phyloP scores from a whole-genome alignment of 2,329 filamentous ascomycete species.

The Beauveria australis region DNA sequence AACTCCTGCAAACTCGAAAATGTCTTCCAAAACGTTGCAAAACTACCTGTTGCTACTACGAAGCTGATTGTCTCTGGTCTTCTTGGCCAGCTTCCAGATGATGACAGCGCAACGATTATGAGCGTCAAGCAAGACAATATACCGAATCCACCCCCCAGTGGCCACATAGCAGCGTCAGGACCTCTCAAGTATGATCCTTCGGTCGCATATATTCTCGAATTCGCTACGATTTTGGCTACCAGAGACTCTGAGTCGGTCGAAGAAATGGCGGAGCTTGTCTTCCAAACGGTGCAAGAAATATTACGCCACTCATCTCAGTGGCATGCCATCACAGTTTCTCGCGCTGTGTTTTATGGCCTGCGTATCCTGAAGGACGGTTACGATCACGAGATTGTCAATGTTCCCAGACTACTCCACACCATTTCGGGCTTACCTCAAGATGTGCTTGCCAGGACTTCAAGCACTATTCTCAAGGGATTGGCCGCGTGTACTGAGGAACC shows the following conservation, averaged over 20 bases:
- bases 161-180: constrained; percentile 20
- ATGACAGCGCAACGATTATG: constrained; percentile 68
- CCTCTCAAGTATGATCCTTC: constrained; percentile 72
- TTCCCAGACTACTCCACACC: constrained; percentile 82
- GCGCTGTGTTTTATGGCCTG: constrained; percentile 80
- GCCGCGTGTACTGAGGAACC: constrained; percentile 71
- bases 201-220: constrained; percentile 82
- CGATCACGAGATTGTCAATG: constrained; percentile 83
- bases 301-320: constrained; percentile 71
- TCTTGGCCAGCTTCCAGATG: constrained; percentile 78
- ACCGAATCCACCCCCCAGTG: constrained; percentile 51
- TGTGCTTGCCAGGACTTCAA: constrained; percentile 65
- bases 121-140: constrained; percentile 81
- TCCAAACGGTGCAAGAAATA: constrained; percentile 70
- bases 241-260: constrained; percentile 66
- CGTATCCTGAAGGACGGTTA: constrained; percentile 76
- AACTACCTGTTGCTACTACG: constrained; percentile 26
- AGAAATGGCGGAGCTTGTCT: constrained; percentile 68
- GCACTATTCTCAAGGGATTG: constrained; percentile 70
- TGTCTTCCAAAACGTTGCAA: constrained; percentile 71
- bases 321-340: constrained; percentile 75
- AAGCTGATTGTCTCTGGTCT: constrained; percentile 54
- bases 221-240: constrained; percentile 75
- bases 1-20: constrained; percentile 79
- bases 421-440: constrained; percentile 82